Conservation (phyloP, 352 stramenopile species). For the Pythium apleroticum region DNA sequence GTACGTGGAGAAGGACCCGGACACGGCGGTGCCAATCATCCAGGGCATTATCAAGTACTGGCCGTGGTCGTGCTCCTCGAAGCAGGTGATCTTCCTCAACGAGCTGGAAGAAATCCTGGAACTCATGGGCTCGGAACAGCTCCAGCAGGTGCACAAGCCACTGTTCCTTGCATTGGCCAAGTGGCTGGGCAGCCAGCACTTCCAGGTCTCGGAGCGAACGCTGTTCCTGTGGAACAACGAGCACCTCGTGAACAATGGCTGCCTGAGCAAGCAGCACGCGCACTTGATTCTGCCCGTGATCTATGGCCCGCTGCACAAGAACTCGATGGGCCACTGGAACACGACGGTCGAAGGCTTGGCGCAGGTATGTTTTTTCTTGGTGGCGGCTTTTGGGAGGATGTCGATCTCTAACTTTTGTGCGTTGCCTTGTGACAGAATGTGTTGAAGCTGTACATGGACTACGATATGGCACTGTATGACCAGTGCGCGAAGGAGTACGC, state of each 20-base stretch:
- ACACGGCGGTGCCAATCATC: constrained; percentile 94
- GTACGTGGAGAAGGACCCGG: constrained; percentile 98
- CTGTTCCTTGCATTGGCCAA: constrained; percentile 79
- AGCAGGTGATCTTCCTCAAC: constrained; percentile 96
- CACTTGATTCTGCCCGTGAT: constrained; percentile 95
- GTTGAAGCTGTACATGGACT: constrained; percentile 82
- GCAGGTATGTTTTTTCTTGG: constrained; percentile 32
- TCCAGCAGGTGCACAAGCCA: constrained; percentile 68
- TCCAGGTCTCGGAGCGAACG: constrained; percentile 95
- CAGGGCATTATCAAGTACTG: constrained; percentile 94
- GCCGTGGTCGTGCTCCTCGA: constrained; percentile 90
- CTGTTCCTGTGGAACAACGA: constrained; percentile 99
- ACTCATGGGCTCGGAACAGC: constrained; percentile 87
- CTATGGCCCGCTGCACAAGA: constrained; percentile 87
- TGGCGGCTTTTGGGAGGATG: neutral
- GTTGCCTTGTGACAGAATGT: constrained; percentile 44
- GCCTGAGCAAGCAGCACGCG: constrained; percentile 92
- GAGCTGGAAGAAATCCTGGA: constrained; percentile 99
- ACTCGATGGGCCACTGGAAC: constrained; percentile 96
- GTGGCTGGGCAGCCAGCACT: constrained; percentile 94
- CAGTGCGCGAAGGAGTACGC: constrained; percentile 88
- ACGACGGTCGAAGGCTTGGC: constrained; percentile 92
- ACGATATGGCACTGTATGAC: constrained; percentile 94
- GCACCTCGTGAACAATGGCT: constrained; percentile 94
- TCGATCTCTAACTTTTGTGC: constrained; percentile 9